Evolutionary conservation across 768 basidiomycete genomes (phyloP).

Genomic region (Hypholoma fasciculare): DNA sequence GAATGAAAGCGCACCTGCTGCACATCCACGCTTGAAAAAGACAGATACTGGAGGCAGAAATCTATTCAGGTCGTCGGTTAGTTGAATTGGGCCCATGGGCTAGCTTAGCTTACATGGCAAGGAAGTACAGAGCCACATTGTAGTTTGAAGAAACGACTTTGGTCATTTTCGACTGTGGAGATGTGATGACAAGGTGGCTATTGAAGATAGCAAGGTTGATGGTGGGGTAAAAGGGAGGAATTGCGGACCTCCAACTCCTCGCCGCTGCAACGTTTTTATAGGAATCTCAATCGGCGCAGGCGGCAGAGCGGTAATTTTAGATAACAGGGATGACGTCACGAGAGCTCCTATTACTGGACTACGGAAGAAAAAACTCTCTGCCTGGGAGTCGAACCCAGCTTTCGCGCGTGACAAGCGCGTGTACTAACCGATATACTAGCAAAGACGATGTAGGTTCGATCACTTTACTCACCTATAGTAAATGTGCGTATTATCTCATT

Average conservation of each 20-base stretch:
- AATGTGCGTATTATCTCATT: neutral
- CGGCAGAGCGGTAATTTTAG: no score
- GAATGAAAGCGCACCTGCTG: conserved; percentile 10
- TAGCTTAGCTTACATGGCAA: conserved; percentile 21
- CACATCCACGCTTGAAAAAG: conserved; percentile 25
- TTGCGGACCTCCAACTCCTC: no score
- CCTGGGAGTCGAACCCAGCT: conserved; percentile 25
- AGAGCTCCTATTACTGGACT: no score
- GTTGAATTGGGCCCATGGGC: neutral
- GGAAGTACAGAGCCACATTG: conserved; percentile 23
- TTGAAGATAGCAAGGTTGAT: no score
- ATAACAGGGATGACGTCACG: no score
- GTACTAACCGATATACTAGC: conserved; percentile 24
- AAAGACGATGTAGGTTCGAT: neutral
- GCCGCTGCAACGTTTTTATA: no score
- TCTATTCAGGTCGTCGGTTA: conserved; percentile 2
- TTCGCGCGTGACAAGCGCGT: conserved; percentile 25
- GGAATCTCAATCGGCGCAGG: no score
- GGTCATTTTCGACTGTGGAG: neutral
- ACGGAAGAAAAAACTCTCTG: conserved; percentile 6
- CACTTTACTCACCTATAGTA: neutral
- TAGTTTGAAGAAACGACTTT: conserved; percentile 19
- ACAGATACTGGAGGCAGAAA: conserved; percentile 25
- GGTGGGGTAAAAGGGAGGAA: no score
- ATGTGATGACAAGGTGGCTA: no score